Evolutionary conservation across 805 yeast species (phyloP).

Genomic region (Komagataella pastoris): DNA sequence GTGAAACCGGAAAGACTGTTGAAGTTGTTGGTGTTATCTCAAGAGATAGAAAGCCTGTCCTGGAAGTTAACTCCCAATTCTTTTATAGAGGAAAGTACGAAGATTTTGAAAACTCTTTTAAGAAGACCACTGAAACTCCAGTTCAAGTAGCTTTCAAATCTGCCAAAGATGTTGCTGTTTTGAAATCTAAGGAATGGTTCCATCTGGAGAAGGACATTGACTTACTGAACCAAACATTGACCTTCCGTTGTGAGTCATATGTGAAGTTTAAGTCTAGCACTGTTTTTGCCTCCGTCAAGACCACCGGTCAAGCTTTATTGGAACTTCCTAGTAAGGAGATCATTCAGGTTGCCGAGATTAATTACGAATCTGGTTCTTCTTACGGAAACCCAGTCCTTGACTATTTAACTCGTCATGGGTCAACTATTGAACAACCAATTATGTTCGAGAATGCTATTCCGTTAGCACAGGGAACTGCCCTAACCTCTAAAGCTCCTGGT

Average conservation of each 20-base stretch:
- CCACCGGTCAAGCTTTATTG: conserved; percentile 73
- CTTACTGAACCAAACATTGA: conserved; percentile 65
- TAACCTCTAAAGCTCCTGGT: conserved; percentile 75
- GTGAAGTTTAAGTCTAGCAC: conserved; percentile 67
- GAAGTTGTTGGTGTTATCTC: conserved; percentile 85
- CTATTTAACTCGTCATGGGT: conserved; percentile 83
- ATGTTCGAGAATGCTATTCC: conserved; percentile 85
- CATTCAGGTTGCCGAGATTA: conserved; percentile 69
- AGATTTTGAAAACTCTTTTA: conserved; percentile 88
- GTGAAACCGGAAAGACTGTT: conserved; percentile 87
- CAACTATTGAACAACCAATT: conserved; percentile 88
- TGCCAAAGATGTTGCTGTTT: conserved; percentile 83
- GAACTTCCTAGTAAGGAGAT: conserved; percentile 91
- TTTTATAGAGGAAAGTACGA: conserved; percentile 87
- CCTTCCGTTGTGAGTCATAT: conserved; percentile 80
- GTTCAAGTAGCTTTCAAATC: conserved; percentile 62
- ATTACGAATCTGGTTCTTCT: conserved; percentile 82
- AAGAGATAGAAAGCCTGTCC: conserved; percentile 65
- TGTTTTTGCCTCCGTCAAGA: conserved; percentile 66
- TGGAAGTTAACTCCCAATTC: conserved; percentile 92
- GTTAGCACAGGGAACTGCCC: conserved; percentile 50
- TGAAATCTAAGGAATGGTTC: conserved; percentile 97
- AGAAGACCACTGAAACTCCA: conserved; percentile 77
- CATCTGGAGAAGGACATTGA: conserved; percentile 58
- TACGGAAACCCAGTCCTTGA: conserved; percentile 97